phyloP scores from a whole-genome alignment of 2,329 filamentous ascomycete species.

The Myotisia sp. region DNA sequence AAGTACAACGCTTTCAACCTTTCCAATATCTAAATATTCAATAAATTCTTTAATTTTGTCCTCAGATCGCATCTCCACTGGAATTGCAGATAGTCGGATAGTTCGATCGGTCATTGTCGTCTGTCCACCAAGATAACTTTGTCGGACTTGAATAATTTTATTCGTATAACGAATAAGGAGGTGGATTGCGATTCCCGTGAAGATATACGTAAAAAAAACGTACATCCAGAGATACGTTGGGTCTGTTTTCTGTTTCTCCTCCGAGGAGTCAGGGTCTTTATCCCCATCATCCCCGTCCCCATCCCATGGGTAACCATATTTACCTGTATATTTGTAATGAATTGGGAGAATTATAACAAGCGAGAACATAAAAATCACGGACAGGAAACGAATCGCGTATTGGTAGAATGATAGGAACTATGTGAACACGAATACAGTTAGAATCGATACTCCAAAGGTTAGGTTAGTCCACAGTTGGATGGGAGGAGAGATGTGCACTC shows the following conservation, averaged over 20 bases:
- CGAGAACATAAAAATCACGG: slow-evolving; percentile 67
- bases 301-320: slow-evolving; percentile 22
- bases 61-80: slow-evolving; percentile 62
- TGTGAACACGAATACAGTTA: neutral
- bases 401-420: slow-evolving; percentile 89
- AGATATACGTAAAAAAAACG: slow-evolving; percentile 86
- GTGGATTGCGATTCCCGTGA: slow-evolving; percentile 68
- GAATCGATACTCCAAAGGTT: neutral
- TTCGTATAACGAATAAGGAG: slow-evolving; percentile 71
- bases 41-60: slow-evolving; percentile 72
- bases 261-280: slow-evolving; percentile 19
- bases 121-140: slow-evolving; percentile 84
- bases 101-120: slow-evolving; percentile 93
- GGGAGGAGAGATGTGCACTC: slow-evolving; percentile 27
- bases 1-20: slow-evolving; percentile 73
- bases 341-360: slow-evolving; percentile 70
- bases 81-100: slow-evolving; percentile 80
- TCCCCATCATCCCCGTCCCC: slow-evolving; percentile 24
- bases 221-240: slow-evolving; percentile 74
- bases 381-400: slow-evolving; percentile 76
- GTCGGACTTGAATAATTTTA: slow-evolving; percentile 69
- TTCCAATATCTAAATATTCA: slow-evolving; percentile 75
- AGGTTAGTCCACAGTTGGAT: neutral
- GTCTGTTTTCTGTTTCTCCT: slow-evolving; percentile 22
- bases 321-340: slow-evolving; percentile 51